Conservation (phyloP, 352 stramenopile species). For the Globisporangium irregulare region DNA sequence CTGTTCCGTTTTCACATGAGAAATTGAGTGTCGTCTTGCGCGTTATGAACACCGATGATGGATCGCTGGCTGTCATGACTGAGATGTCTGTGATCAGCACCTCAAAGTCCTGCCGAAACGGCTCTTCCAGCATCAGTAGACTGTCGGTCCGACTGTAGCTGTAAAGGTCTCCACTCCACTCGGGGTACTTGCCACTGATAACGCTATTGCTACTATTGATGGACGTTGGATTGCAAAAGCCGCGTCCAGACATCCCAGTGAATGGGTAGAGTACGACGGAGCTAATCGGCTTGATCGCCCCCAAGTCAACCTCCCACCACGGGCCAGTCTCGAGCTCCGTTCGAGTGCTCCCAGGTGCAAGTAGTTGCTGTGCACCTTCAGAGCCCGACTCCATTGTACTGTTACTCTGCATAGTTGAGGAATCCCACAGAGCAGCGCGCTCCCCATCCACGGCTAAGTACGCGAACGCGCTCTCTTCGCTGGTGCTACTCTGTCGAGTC, state of each 20-base stretch:
- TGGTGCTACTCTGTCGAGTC: constrained; percentile 62
- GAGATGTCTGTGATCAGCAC: constrained; percentile 34
- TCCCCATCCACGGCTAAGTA: constrained; percentile 54
- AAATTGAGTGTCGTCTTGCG: constrained; percentile 36
- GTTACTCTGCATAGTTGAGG: constrained; percentile 22
- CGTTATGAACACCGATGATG: constrained; percentile 13
- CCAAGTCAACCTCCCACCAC: constrained; percentile 78
- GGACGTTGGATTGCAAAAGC: constrained; percentile 24
- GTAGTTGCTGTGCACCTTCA: neutral
- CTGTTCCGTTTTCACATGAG: constrained; percentile 40
- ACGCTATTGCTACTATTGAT: neutral
- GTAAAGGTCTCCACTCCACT: constrained; percentile 44
- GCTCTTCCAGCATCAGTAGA: constrained; percentile 39
- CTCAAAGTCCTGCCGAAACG: constrained; percentile 55
- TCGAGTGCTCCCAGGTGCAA: constrained; percentile 46
- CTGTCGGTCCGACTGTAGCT: constrained; percentile 32
- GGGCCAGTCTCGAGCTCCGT: constrained; percentile 36
- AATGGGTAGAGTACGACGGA: constrained; percentile 52
- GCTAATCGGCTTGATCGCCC: constrained; percentile 36
- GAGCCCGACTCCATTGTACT: neutral
- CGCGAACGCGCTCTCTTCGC: constrained; percentile 29
- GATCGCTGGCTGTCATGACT: constrained; percentile 19
- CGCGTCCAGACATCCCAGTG: constrained; percentile 32
- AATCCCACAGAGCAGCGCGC: constrained; percentile 34
- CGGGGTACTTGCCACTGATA: constrained; percentile 14